Evolutionary conservation across 2,329 filamentous ascomycete genomes (phyloP).

Genomic region (Aciculosporium take): DNA sequence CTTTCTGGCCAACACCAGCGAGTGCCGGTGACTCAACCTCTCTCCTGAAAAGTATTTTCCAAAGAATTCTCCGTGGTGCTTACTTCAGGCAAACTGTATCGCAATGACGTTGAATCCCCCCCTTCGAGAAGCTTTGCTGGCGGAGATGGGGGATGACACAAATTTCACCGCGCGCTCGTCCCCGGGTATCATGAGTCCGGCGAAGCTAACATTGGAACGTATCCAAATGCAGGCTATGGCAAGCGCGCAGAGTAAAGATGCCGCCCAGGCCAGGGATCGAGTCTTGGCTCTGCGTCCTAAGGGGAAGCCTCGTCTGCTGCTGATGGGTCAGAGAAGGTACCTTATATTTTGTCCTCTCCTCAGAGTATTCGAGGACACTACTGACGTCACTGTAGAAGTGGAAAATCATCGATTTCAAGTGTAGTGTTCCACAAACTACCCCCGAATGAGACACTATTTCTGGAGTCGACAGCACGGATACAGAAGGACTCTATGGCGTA

Average conservation of each 20-base stretch:
- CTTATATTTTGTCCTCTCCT: background rate
- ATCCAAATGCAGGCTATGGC: constrained; percentile 46
- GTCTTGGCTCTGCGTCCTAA: constrained; percentile 34
- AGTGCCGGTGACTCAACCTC: background rate
- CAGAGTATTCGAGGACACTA: background rate
- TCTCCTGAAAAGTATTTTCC: background rate
- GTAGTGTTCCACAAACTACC: constrained; percentile 99
- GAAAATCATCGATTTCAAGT: constrained; percentile 95
- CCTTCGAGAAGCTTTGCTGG: constrained; percentile 13
- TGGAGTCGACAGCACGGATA: constrained; percentile 87
- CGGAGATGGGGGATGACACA: constrained; percentile 12
- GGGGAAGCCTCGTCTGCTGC: constrained; percentile 67
- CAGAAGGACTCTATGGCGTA: constrained; percentile 93
- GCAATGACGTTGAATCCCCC: constrained; percentile 22
- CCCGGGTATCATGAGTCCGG: constrained; percentile 34
- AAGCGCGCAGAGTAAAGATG: constrained; percentile 35
- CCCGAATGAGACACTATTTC: constrained; percentile 85
- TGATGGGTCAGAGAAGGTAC: constrained; percentile 93
- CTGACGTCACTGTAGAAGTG: constrained; percentile 48
- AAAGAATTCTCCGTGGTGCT: background rate
- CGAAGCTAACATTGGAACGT: constrained; percentile 49
- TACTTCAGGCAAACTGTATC: background rate
- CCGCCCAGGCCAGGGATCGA: constrained; percentile 29
- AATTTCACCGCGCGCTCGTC: constrained; percentile 16
- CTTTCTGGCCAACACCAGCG: background rate